A percentile compares a stretch with the other conserved stretches of the same genome.
phyloP scores from a whole-genome alignment of 306 rosid species.

The Morella rubra region DNA sequence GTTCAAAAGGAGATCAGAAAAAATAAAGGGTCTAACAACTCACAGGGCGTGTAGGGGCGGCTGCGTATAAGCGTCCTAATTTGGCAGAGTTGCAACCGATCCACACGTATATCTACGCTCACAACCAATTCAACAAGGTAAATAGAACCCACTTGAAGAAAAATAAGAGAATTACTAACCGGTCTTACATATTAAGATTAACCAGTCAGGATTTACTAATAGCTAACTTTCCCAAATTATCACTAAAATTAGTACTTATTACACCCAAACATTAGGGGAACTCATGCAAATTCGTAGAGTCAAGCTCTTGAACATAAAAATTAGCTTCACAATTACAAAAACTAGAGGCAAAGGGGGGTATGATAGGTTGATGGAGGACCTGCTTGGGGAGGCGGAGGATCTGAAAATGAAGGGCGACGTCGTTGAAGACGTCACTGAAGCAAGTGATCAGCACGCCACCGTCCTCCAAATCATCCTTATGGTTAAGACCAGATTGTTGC shows the following conservation, averaged over 20 bases:
- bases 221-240: too few species aligned
- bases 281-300: too few species aligned
- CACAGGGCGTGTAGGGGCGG: slow-evolving; percentile 79
- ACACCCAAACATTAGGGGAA: too few species aligned
- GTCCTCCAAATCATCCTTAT: slow-evolving; percentile 6
- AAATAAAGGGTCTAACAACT: slow-evolving; percentile 25
- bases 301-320: too few species aligned
- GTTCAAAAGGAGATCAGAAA: background rate
- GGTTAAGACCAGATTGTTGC: slow-evolving; percentile 6
- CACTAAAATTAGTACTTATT: too few species aligned
- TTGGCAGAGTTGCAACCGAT: slow-evolving; percentile 78
- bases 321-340: background rate
- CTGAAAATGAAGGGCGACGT: slow-evolving; percentile 68
- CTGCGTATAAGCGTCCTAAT: slow-evolving; percentile 79
- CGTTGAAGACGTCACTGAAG: slow-evolving; percentile 70
- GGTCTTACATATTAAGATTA: slow-evolving; percentile 4
- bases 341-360: background rate
- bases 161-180: background rate
- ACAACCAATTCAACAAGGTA: slow-evolving; percentile 13
- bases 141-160: background rate
- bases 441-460: slow-evolving; percentile 48
- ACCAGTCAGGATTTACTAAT: background rate
- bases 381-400: slow-evolving; percentile 73
- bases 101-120: slow-evolving; percentile 74
- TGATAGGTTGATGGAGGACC: slow-evolving; percentile 29